A percentile compares a stretch with the other conserved stretches of the same genome.
These are phyloP conservation scores for Trametes versicolor DNA, from an alignment of 1,284 basidiomycete genomes.

Conservation along the genomic window DNA sequence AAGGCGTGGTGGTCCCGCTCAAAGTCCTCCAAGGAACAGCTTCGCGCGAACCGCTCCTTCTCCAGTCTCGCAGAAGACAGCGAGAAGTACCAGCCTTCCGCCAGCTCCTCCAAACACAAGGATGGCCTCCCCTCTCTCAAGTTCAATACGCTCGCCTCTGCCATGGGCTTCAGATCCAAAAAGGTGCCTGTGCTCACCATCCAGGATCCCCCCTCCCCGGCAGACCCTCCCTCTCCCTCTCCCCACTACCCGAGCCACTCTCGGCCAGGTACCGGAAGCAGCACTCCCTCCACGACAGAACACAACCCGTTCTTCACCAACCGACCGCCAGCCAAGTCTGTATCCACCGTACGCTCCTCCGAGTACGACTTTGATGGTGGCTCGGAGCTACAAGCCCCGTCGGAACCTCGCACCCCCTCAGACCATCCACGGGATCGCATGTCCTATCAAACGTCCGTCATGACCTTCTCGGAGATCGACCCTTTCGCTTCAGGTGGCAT, in stretches of 20 bases:
- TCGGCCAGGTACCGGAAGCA: constrained; percentile 40
- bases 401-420: constrained; percentile 59
- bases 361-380: constrained; percentile 43
- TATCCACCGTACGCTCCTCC: constrained; percentile 58
- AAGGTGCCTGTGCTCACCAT: constrained; percentile 63
- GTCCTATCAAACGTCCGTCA: constrained; percentile 60
- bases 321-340: constrained; percentile 59
- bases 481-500: constrained; percentile 66
- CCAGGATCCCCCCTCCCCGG: constrained; percentile 53
- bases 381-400: constrained; percentile 39
- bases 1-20: constrained; percentile 50
- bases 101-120: constrained; percentile 34
- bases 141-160: constrained; percentile 64
- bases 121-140: constrained; percentile 47
- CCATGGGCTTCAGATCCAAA: constrained; percentile 71
- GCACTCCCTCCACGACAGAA: constrained; percentile 36
- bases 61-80: constrained; percentile 34
- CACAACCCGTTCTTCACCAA: constrained; percentile 41
- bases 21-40: constrained; percentile 42
- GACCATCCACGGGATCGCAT: constrained; percentile 51
- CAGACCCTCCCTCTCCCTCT: constrained; percentile 27
- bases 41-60: constrained; percentile 35
- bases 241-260: constrained; percentile 32
- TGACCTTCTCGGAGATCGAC: constrained; percentile 69
- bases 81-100: constrained; percentile 35